Evolutionary conservation across 257 asterid genomes (phyloP), one percentile per base, ranked within the genome.

Genomic region (Catharanthus roseus): DNA sequence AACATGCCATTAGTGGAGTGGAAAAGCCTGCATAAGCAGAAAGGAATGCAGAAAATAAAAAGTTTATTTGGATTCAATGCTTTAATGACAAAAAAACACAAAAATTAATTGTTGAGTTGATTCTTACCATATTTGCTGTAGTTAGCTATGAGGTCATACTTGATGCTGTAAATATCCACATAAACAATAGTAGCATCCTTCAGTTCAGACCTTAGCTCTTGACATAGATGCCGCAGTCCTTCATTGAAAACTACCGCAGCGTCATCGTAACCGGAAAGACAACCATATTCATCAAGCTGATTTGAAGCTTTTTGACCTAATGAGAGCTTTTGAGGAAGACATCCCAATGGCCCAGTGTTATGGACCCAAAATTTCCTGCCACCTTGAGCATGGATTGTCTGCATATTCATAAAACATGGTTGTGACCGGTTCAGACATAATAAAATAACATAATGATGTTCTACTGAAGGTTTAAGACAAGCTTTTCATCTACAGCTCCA

Each of bases 361-460:
- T 93, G 98, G 49, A 91, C 82, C 98, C 98, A 93, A 71, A 93
- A 89, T 47, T 80, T 89, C 79, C 91, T 77, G 71, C 97, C 97
- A 69, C 93, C 96, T 79, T 76, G 76, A 75, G 65, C 79, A 76
- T 93, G 85, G 55, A 93, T 73, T 44, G 67, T 88, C 96, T 90
- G 78, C 81, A 77, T 64, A 12, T 13, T 15, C 62, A 72, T 49
- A 68, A 11, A 72, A 41, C 2, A 34, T 12, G 76, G 36, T 41
- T 75, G 51, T 75, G 57, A 67, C 45, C 28, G 67, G 61, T 34
- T 29, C 24, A 62, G 57, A 56, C 67, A 28, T 19, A 19, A 34
- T 36, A 21, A 19, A 49, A 16, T 42, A 15, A 15, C 28, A 16
- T 10, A 61, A n/a, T n/a, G n/a, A n/a, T n/a, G n/a, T 4, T 61